Base-by-base conservation (phyloP, 768 basidiomycete species). In the Mycena pura region DNA sequence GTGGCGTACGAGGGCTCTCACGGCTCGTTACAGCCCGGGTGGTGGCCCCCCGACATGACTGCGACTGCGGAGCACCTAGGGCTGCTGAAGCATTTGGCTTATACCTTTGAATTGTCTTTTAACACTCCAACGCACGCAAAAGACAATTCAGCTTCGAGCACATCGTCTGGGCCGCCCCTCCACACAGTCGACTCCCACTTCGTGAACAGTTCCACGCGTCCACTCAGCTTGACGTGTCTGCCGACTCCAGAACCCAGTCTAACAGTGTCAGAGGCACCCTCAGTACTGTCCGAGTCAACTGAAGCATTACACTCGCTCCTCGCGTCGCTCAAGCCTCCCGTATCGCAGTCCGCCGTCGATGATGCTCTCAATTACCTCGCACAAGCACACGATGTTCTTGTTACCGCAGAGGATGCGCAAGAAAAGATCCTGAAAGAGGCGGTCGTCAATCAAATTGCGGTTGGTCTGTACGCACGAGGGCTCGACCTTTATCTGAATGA, bases 401-500 rank as follows among this genome's bases (percentile, higher is more conserved):
- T 31, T 36, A 0, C 46, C 24, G 52, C 36, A 32, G 59, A 47
- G 0, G 75, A 80, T 51, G 22, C 64, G 0, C 79, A 81, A 62
- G 73, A 82, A 57, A 66, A 70, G 13, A 74, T 73, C 2, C 68
- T 86, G 43, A 76, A 76, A 62, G 70, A 74, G 21, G 82, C 79
- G 14, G 76, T 88, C 13, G 63, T 84, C 7, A 73, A 76, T 34
- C 85, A 81, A 69, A 66, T 89, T 5, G 74, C 84, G 0, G 78
- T 86, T 5, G 81, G 81, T 8, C 60, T 92, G 15, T 94, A 93
- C 68, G 77, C 85, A 6, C 82, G 89, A 53, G 82, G 86, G 1
- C 74, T 95, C 68, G 84, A 92, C 62, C 69, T 78, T 21, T 85
- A 87, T 57, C 73, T 96, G 59, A 69, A 78, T 10, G 86, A 92